These are phyloP conservation scores for Naematelia encephala DNA, from an alignment of 768 basidiomycete species.

Conservation along the genomic window DNA sequence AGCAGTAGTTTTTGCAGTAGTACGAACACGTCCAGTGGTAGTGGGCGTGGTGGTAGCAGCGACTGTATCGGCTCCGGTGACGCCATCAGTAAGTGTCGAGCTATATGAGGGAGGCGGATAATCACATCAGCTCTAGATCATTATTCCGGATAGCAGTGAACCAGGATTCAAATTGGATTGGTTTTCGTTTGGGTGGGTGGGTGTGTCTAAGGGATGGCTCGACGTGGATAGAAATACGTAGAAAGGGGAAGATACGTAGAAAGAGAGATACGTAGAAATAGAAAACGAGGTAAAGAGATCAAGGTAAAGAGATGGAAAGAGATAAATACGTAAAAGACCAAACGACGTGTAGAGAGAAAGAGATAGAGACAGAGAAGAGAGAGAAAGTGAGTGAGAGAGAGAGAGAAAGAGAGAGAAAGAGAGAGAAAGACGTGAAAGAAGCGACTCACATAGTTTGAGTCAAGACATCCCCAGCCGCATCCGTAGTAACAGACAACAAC, in stretches of 20 bases:
- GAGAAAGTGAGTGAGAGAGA: constrained; percentile 3
- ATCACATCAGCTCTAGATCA: not conserved
- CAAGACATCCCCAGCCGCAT: constrained; percentile 20
- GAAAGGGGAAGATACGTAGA: too few relatives aligned
- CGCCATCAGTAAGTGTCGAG: not conserved
- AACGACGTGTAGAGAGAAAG: too few relatives aligned
- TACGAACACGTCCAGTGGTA: constrained; percentile 8
- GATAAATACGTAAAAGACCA: too few relatives aligned
- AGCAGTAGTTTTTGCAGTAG: constrained; percentile 12
- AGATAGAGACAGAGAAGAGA: not conserved
- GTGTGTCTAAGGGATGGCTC: constrained; percentile 1
- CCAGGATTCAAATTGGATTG: not conserved
- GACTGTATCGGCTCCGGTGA: not conserved
- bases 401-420: not conserved
- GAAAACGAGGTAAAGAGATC: too few relatives aligned
- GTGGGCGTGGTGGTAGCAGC: constrained; percentile 8
- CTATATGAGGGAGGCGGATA: not conserved
- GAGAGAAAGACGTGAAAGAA: not conserved
- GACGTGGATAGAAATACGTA: too few relatives aligned
- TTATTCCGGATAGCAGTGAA: not conserved
- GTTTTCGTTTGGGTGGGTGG: not conserved
- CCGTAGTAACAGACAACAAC: constrained; percentile 33
- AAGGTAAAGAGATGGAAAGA: too few relatives aligned
- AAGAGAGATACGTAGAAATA: too few relatives aligned
- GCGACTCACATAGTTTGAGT: constrained; percentile 29